Percentiles rank a stretch among this genome's conserved stretches.
These are phyloP conservation scores for Erodium chrysanthum DNA, from an alignment of 441 rosid genomes.

Conservation along the genomic window DNA sequence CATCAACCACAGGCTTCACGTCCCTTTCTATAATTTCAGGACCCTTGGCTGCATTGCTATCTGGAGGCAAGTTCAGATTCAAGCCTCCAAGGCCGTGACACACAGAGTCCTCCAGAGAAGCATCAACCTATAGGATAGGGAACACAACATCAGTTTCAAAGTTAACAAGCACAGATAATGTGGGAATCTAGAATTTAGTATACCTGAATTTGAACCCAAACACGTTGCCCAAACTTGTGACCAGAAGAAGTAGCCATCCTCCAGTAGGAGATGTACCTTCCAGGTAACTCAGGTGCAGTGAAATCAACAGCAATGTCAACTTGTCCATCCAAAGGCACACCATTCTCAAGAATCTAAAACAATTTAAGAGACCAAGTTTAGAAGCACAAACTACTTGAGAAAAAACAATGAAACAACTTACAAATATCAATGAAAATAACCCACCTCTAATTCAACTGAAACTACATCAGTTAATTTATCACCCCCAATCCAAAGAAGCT, in stretches of 20 bases:
- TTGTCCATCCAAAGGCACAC: constrained; percentile 54
- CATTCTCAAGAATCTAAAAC: constrained; percentile 55
- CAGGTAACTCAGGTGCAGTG: constrained; percentile 58
- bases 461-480: constrained; percentile 39
- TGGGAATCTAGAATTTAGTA: neutral
- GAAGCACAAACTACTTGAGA: neutral
- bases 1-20: constrained; percentile 32
- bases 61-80: constrained; percentile 71
- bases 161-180: neutral
- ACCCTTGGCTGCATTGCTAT: constrained; percentile 21
- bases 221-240: constrained; percentile 71
- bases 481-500: constrained; percentile 72
- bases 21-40: constrained; percentile 28
- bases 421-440: constrained; percentile 4
- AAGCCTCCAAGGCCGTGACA: constrained; percentile 33
- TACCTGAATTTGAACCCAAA: constrained; percentile 72
- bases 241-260: constrained; percentile 66
- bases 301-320: constrained; percentile 70
- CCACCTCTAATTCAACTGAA: constrained; percentile 49
- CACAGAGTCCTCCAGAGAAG: constrained; percentile 28
- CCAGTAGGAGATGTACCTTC: constrained; percentile 82
- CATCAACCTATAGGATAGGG: constrained; percentile 45
- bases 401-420: neutral
- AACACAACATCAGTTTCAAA: neutral
- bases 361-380: neutral